These are phyloP conservation scores for cucumber (Cucumis sativus) DNA, from an alignment of 306 rosid genomes.

Conservation along the genomic window Cucumber_9930_V3 NC_026657.2:1395001-1395500, in stretches of 20 bases:
- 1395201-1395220: background rate
- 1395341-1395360: background rate
- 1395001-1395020: background rate
- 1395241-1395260: background rate
- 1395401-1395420: background rate
- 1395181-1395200: background rate
- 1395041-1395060: slow-evolving; percentile 68
- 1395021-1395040: background rate
- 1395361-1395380: background rate
- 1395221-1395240: background rate
- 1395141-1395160: slow-evolving; percentile 46
- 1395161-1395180: background rate
- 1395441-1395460: background rate
- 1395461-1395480: background rate
- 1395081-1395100: slow-evolving; percentile 62
- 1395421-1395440: background rate
- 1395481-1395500: background rate
- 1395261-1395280: background rate
- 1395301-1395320: background rate
- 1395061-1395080: slow-evolving; percentile 83
- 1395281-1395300: background rate
- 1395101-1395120: slow-evolving; percentile 40
- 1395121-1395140: slow-evolving; percentile 48
- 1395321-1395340: background rate
- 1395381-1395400: background rate